These are phyloP conservation scores for Ceratobasidium papillatum DNA, from an alignment of 1,284 basidiomycete genomes.

Conservation along the genomic window DNA sequence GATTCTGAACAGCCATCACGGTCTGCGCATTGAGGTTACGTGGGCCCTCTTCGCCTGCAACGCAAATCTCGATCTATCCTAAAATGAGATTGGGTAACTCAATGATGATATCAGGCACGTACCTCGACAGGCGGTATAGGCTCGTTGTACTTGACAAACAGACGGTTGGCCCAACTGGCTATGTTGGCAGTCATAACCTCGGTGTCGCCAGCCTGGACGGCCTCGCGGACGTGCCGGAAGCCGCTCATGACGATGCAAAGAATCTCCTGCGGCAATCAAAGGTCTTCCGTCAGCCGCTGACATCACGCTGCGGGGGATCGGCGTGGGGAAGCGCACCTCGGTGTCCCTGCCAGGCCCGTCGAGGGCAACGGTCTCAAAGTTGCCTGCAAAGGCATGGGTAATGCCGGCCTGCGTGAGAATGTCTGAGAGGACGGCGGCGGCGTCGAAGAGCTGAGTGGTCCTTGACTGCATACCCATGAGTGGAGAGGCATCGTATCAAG, in stretches of 20 bases:
- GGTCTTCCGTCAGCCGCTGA: slow-evolving; percentile 7
- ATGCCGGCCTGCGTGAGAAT: slow-evolving; percentile 61
- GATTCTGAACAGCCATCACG: slow-evolving; percentile 31
- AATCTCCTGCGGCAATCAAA: slow-evolving; percentile 57
- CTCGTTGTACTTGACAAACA: slow-evolving; percentile 48
- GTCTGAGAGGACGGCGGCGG: slow-evolving; percentile 66
- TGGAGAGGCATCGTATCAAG: slow-evolving; percentile 10
- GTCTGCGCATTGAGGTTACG: slow-evolving; percentile 64
- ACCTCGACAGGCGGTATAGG: slow-evolving; percentile 47
- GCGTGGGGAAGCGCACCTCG: slow-evolving; percentile 43
- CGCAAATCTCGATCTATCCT: slow-evolving; percentile 76
- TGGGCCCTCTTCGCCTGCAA: slow-evolving; percentile 80
- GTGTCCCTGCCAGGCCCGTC: slow-evolving; percentile 42
- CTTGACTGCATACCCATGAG: slow-evolving; percentile 61
- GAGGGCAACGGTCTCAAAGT: slow-evolving; percentile 66
- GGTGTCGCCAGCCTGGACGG: slow-evolving; percentile 54
- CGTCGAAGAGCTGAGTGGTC: slow-evolving; percentile 69
- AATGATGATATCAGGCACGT: not conserved
- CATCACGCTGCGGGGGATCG: slow-evolving; percentile 38
- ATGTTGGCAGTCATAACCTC: slow-evolving; percentile 52
- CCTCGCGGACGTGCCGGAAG: slow-evolving; percentile 65
- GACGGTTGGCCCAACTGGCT: slow-evolving; percentile 66
- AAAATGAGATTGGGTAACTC: not conserved
- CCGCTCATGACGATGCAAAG: slow-evolving; percentile 66
- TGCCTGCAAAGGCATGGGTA: slow-evolving; percentile 75